These are phyloP conservation scores for Dendrocalamus latiflorus DNA, from an alignment of 202 grass and related monocot genomes.

Conservation along the genomic window DNA sequence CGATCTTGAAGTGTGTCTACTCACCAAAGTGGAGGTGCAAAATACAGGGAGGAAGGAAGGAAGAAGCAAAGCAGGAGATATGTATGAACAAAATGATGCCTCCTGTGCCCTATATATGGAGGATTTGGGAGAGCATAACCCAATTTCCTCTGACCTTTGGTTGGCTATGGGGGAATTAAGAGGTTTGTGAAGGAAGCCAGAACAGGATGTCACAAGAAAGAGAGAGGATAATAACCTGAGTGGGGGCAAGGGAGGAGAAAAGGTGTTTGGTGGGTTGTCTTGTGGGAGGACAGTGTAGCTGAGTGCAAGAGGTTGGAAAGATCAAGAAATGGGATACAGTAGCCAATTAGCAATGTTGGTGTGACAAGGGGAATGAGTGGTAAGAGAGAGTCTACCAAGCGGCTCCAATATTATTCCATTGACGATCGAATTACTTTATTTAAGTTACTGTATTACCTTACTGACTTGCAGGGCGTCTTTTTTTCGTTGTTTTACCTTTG, in stretches of 20 bases:
- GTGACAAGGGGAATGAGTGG: not conserved
- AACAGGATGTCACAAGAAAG: not conserved
- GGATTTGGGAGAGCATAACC: too few relatives aligned
- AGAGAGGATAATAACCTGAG: constrained; percentile 33
- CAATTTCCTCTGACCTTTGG: constrained; percentile 26
- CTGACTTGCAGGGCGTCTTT: not conserved
- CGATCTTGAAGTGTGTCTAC: too few relatives aligned
- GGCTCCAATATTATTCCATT: not conserved
- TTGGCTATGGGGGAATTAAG: not conserved
- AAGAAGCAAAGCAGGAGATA: too few relatives aligned
- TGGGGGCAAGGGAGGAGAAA: constrained; percentile 21
- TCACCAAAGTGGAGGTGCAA: too few relatives aligned
- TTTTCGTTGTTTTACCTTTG: not conserved
- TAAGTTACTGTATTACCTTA: constrained; percentile 1
- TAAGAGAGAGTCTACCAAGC: not conserved
- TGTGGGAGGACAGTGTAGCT: constrained; percentile 32
- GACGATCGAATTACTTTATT: not conserved
- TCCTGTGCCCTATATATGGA: too few relatives aligned
- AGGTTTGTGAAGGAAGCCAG: constrained; percentile 41
- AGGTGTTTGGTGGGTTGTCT: constrained; percentile 49
- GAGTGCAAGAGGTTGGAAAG: constrained; percentile 30
- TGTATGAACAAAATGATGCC: too few relatives aligned
- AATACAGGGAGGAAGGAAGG: too few relatives aligned
- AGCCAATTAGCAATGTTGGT: constrained; percentile 24
- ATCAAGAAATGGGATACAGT: constrained; percentile 23